These are phyloP conservation scores for Melanopsichium pennsylvanicum DNA, from an alignment of 1,284 basidiomycete genomes.

Conservation along the genomic window DNA sequence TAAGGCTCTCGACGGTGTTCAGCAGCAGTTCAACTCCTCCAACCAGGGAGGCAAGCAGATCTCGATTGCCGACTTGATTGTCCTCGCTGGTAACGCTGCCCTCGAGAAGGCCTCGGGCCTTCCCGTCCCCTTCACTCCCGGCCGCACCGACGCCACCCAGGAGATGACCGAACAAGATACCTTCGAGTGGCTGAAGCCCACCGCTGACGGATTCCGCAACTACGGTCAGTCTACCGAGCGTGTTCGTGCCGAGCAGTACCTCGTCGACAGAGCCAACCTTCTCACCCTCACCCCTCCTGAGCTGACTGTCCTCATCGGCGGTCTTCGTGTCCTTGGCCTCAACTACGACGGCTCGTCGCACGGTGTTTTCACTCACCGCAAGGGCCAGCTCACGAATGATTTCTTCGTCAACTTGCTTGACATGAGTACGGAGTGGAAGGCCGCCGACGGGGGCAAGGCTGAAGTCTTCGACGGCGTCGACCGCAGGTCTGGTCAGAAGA, in stretches of 20 bases:
- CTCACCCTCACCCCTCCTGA: conserved; percentile 32
- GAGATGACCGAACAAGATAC: conserved; percentile 37
- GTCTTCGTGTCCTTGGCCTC: conserved; percentile 36
- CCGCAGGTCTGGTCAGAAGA: conserved; percentile 43
- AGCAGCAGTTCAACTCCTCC: conserved; percentile 41
- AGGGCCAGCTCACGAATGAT: conserved; percentile 39
- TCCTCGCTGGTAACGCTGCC: conserved; percentile 38
- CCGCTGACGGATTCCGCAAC: conserved; percentile 39
- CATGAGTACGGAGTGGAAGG: conserved; percentile 44
- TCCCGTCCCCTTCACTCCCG: conserved; percentile 40
- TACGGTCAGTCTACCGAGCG: conserved; percentile 35
- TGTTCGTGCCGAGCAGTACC: conserved; percentile 33
- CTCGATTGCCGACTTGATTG: conserved; percentile 39
- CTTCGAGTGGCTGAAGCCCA: conserved; percentile 32
- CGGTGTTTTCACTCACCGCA: conserved; percentile 32
- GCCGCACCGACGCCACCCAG: conserved; percentile 32
- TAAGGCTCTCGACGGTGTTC: conserved; percentile 35
- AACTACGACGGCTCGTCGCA: conserved; percentile 34
- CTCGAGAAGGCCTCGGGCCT: conserved; percentile 41
- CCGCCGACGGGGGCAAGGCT: conserved; percentile 20
- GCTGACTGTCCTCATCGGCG: conserved; percentile 42
- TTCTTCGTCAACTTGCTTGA: conserved; percentile 43
- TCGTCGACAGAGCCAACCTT: conserved; percentile 40
- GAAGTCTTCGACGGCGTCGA: conserved; percentile 38
- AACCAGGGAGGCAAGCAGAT: conserved; percentile 40